phyloP scores from a whole-genome alignment of 805 yeast species.

The Schwanniomyces sp. region DNA sequence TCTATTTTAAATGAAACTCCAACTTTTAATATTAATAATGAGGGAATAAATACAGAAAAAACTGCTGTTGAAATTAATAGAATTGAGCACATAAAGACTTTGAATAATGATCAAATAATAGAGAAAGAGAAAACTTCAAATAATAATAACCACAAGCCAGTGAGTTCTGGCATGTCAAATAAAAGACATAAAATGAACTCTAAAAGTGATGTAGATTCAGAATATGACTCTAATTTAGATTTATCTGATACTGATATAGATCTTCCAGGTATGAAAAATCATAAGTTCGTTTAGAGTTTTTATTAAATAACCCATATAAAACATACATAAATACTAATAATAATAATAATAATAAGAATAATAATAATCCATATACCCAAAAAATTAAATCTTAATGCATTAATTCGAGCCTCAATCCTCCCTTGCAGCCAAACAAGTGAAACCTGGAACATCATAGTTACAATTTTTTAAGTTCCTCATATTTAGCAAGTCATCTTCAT shows the following conservation, averaged over 20 bases:
- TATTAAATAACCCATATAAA: background rate
- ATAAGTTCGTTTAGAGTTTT: conserved; percentile 6
- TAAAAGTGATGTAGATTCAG: conserved; percentile 22
- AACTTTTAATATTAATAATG: conserved; percentile 10
- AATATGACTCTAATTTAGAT: conserved; percentile 24
- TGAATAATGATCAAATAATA: too few relatives aligned
- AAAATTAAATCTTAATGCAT: background rate
- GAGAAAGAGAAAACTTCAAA: too few relatives aligned
- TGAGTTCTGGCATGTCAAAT: background rate
- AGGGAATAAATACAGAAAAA: conserved; percentile 7
- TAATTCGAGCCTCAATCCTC: background rate
- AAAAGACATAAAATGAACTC: conserved; percentile 2
- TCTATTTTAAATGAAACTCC: conserved; percentile 1
- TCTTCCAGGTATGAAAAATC: conserved; percentile 5
- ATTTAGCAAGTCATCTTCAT: conserved; percentile 10
- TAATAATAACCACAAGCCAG: too few relatives aligned
- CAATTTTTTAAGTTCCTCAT: conserved; percentile 21
- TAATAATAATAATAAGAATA: conserved; percentile 2
- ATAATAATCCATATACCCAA: conserved; percentile 1
- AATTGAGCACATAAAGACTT: background rate
- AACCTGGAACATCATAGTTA: conserved; percentile 31
- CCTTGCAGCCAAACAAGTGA: conserved; percentile 21
- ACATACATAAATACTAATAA: background rate
- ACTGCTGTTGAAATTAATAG: conserved; percentile 4
- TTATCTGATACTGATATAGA: conserved; percentile 18